Percentiles rank a stretch among this genome's conserved stretches.
Conservation (phyloP, 2,329 filamentous ascomycete genomes). For the Trichoderma pleuroti region DNA sequence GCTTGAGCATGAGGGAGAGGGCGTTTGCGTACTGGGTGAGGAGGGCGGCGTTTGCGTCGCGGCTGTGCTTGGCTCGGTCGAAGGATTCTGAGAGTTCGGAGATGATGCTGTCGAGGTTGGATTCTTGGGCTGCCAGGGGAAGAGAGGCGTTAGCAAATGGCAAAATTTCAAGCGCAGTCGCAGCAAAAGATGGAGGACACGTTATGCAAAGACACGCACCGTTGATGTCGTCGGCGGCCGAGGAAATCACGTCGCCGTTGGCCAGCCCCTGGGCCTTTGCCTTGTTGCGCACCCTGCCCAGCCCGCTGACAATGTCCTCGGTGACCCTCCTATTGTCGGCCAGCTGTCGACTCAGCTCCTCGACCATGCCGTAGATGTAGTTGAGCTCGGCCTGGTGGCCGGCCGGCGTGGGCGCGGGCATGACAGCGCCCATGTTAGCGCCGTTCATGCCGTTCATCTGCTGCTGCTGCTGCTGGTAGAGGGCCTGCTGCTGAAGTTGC, state of each 20-base stretch:
- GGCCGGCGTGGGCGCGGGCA: constrained; percentile 58
- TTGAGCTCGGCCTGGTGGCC: constrained; percentile 66
- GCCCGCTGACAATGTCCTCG: constrained; percentile 61
- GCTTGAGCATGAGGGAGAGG: constrained; percentile 56
- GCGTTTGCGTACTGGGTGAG: constrained; percentile 57
- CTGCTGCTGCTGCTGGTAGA: constrained; percentile 22
- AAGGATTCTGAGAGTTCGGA: constrained; percentile 60
- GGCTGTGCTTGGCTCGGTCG: constrained; percentile 57
- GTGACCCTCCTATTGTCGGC: constrained; percentile 59
- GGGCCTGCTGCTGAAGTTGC: constrained; percentile 14
- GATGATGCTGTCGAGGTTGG: constrained; percentile 58
- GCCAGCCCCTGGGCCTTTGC: constrained; percentile 50
- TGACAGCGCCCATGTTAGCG: constrained; percentile 44
- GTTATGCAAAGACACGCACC: constrained; percentile 37
- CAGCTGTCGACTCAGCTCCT: constrained; percentile 61
- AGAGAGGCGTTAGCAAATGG: neutral
- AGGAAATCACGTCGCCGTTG: constrained; percentile 57
- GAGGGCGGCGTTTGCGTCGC: constrained; percentile 58
- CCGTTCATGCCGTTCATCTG: constrained; percentile 51
- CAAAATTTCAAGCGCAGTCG: neutral
- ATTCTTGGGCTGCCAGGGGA: constrained; percentile 46
- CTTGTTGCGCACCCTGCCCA: constrained; percentile 58
- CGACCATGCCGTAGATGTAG: constrained; percentile 65
- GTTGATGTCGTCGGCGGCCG: constrained; percentile 54
- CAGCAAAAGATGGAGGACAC: neutral